Evolutionary conservation across 108 stramenopile genomes (phyloP).

Genomic region (Thalassiosira profunda): DNA sequence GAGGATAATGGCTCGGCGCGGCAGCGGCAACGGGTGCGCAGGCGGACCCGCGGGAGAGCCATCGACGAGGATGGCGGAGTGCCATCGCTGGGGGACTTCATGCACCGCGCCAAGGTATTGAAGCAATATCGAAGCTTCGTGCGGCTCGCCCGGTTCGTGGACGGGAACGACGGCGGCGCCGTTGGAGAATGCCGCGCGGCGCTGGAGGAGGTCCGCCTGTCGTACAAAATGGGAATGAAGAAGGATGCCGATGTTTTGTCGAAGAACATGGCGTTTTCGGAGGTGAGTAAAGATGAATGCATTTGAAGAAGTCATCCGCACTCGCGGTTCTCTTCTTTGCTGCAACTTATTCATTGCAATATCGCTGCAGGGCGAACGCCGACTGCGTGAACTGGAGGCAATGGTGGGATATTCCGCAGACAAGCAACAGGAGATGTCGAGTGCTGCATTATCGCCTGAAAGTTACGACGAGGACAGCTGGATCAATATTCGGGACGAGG

Average conservation of each 20-base stretch:
- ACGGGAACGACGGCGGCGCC: constrained; percentile 8
- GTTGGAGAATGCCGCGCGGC: constrained; percentile 59
- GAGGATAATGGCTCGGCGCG: no score
- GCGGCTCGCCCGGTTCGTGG: constrained; percentile 47
- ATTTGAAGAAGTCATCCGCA: not conserved
- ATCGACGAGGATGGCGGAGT: no score
- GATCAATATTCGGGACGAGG: constrained; percentile 76
- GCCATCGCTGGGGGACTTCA: constrained; percentile 76
- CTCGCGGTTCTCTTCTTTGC: not conserved
- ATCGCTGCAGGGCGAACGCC: constrained; percentile 62
- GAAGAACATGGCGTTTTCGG: constrained; percentile 52
- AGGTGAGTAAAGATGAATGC: constrained; percentile 22
- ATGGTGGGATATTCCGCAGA: constrained; percentile 53
- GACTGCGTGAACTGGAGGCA: constrained; percentile 54
- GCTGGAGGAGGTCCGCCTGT: constrained; percentile 42
- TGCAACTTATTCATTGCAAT: not conserved
- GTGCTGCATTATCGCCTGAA: not conserved
- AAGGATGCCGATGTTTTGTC: constrained; percentile 56
- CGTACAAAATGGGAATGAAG: constrained; percentile 32
- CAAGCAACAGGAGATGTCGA: not conserved
- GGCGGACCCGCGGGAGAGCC: no score
- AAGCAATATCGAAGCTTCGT: constrained; percentile 73
- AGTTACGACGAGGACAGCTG: constrained; percentile 65
- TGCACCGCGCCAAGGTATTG: constrained; percentile 66
- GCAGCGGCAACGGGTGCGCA: no score